phyloP scores from a whole-genome alignment of 176 grass and related monocot species.

The Chrysopogon serrulatus region DNA sequence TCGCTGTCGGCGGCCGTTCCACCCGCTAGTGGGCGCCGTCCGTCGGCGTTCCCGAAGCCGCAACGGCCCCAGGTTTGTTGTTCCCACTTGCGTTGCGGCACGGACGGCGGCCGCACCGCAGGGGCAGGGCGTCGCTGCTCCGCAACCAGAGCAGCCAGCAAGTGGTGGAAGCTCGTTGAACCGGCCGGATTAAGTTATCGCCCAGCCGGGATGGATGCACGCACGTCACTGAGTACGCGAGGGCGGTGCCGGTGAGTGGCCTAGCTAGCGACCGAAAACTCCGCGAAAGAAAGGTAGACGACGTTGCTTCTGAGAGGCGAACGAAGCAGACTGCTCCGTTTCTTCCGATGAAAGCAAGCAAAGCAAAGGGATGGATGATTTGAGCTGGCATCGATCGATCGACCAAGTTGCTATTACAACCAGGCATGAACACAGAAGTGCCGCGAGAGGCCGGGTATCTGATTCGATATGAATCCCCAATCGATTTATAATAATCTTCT shows the following conservation, averaged over 20 bases:
- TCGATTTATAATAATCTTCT: not conserved
- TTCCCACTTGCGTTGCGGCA: constrained; percentile 36
- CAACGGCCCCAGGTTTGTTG: constrained; percentile 22
- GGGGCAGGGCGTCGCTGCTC: not conserved
- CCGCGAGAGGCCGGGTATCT: not conserved
- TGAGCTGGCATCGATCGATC: not conserved
- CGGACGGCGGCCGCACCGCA: not conserved
- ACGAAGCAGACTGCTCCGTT: not conserved
- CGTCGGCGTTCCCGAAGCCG: constrained; percentile 43
- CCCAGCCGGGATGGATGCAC: not conserved
- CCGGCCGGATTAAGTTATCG: not conserved
- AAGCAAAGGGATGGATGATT: not conserved
- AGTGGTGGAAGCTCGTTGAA: not conserved
- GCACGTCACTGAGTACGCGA: constrained; percentile 19
- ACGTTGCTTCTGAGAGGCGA: not conserved
- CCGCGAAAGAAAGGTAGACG: not conserved
- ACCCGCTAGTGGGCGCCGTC: constrained; percentile 40
- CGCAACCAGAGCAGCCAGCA: not conserved
- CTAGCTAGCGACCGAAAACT: not conserved
- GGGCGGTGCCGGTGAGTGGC: not conserved
- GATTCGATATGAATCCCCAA: not conserved
- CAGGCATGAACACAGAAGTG: not conserved
- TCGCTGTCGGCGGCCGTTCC: constrained; percentile 39
- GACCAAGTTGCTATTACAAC: not conserved
- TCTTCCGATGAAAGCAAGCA: constrained; percentile 21